A percentile compares a stretch with the other conserved stretches of the same genome.
phyloP scores from a whole-genome alignment of 306 rosid species.

The Quercus suber region DNA sequence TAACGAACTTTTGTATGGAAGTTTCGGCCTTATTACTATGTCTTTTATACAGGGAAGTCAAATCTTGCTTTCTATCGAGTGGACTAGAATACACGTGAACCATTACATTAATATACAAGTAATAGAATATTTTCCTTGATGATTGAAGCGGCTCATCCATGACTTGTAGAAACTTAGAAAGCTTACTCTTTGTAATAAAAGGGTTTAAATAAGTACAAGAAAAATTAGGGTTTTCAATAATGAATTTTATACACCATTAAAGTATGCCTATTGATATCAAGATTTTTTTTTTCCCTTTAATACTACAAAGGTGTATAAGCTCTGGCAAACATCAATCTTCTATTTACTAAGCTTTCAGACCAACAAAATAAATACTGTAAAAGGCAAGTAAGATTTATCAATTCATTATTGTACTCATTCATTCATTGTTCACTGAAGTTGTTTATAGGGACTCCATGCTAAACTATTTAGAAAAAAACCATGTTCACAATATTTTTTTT shows the following conservation, averaged over 20 bases:
- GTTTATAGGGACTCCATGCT: too few relatives aligned
- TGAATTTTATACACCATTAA: too few relatives aligned
- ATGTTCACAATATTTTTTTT: too few relatives aligned
- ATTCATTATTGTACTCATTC: too few relatives aligned
- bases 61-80: too few relatives aligned
- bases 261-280: too few relatives aligned
- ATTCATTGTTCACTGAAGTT: too few relatives aligned
- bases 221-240: background rate
- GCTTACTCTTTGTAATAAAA: background rate
- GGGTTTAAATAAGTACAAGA: background rate
- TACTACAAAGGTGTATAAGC: background rate
- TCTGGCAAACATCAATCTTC: too few relatives aligned
- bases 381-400: too few relatives aligned
- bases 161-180: background rate
- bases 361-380: too few relatives aligned
- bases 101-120: background rate
- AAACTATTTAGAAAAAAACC: too few relatives aligned
- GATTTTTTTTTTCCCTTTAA: background rate
- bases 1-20: background rate
- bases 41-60: background rate
- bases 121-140: background rate
- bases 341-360: too few relatives aligned
- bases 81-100: background rate
- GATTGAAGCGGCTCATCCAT: background rate
- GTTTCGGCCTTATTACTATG: background rate